Base-by-base conservation (phyloP, 1,139 yeast species). In the Arxiozyma heterogenica region DNA sequence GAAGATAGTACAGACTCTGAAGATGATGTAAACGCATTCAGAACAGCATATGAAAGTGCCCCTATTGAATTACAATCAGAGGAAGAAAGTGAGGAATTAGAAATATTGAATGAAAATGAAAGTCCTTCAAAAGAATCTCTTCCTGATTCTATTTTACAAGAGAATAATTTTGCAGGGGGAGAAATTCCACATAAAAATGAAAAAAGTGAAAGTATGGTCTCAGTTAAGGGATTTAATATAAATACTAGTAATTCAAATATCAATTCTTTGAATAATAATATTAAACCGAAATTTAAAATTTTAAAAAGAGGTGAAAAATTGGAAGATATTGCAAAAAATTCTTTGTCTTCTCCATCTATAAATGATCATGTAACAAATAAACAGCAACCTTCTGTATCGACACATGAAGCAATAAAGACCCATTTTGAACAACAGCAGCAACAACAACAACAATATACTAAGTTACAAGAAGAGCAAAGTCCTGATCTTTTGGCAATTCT, bases 171-270 rank as follows among this genome's bases (percentile, higher is more conserved):
- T 46, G 34, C 61, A 61, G 53, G 61, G 45, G 70, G 71, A 56
- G 76, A 71, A 50, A 67, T 71, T 42, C 77, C 73, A 21, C 70
- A 74, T 58, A 74, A 71, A 50, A 76, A 74, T 51, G 74, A 69
- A 51, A 49, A 34, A 7, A 44, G 54, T 18, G 61, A 54, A 15
- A 58, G 61, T 44, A 53, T 51, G 9, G 53, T 49, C 30, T 57
- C 63, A 1, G 44, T 54, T 5, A 53, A 55, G 15, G 56, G 57
- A 27, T 51, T 52, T 5, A 54, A 38, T 17, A 23, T 52, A n/a
- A 52, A 43, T 9, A 41, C 30, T 22, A 25, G 18, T 11, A 38
- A 48, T 45, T 44, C 47, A 23, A 34, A 51, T 18, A 50, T 42
- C 25, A 25, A 23, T 30, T 9, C 49, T 23, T 20, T 21, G n/a